phyloP scores from a whole-genome alignment of 1,139 yeast genomes.

The Trichomonascaceae sp. region DNA sequence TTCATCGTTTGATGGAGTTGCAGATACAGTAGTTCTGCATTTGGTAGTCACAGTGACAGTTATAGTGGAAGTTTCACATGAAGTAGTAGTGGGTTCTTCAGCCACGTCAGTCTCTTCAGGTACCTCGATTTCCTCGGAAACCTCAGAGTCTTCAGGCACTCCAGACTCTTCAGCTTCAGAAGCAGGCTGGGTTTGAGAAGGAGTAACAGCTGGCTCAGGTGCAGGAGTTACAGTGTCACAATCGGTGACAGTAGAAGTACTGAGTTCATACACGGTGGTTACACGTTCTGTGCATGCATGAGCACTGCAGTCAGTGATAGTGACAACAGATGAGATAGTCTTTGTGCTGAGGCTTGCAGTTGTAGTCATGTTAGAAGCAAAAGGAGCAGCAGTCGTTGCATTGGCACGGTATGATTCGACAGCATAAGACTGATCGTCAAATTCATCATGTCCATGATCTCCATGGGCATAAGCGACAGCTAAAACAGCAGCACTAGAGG shows the following conservation, averaged over 20 bases:
- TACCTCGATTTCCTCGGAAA: too few species aligned
- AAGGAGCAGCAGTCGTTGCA: slow-evolving; percentile 1
- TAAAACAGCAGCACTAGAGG: slow-evolving; percentile 7
- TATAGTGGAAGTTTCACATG: not conserved
- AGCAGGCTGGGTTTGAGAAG: not conserved
- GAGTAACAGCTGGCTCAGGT: not conserved
- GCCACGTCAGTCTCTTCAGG: not conserved
- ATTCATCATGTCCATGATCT: slow-evolving; percentile 26
- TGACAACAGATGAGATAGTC: slow-evolving; percentile 21
- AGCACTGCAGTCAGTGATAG: not conserved
- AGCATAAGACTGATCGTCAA: not conserved
- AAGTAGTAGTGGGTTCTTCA: not conserved
- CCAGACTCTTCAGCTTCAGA: not conserved
- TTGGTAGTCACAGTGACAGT: not conserved
- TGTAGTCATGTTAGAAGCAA: slow-evolving; percentile 10
- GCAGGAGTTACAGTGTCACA: not conserved
- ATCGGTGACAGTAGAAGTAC: not conserved
- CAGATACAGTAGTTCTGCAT: not conserved
- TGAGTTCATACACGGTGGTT: not conserved
- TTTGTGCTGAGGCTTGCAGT: slow-evolving; percentile 12
- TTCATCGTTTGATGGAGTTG: not conserved
- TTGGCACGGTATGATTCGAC: not conserved
- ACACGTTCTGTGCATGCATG: not conserved
- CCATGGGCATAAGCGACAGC: slow-evolving; percentile 28
- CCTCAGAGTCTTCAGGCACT: too few species aligned